Conservation (phyloP, 2,329 filamentous ascomycete genomes). For the Daldinia sp. region DNA sequence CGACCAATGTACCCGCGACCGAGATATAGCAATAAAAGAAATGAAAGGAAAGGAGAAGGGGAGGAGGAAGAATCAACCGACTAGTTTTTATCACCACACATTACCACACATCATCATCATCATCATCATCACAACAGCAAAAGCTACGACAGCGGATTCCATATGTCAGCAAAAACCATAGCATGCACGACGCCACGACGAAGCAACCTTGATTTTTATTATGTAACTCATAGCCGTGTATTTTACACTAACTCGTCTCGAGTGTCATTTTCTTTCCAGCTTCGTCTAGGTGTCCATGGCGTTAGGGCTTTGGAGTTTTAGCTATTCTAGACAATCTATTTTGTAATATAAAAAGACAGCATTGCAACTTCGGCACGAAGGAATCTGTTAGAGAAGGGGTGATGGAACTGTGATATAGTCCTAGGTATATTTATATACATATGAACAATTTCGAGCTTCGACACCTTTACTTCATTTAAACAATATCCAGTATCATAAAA, state of each 20-base stretch:
- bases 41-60: conserved; percentile 8
- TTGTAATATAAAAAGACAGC: conserved; percentile 39
- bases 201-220: conserved; percentile 34
- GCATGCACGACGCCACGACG: conserved; percentile 40
- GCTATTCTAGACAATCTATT: conserved; percentile 33
- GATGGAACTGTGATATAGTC: too few species aligned
- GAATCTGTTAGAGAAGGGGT: not conserved
- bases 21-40: conserved; percentile 36
- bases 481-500: too few species aligned
- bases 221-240: conserved; percentile 42
- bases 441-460: too few species aligned
- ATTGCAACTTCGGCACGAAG: conserved; percentile 17
- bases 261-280: conserved; percentile 14
- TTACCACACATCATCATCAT: conserved; percentile 5
- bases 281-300: conserved; percentile 25
- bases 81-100: conserved; percentile 10
- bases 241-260: conserved; percentile 22
- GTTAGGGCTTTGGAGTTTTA: conserved; percentile 13
- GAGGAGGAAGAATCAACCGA: conserved; percentile 5
- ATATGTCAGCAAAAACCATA: conserved; percentile 32
- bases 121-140: conserved; percentile 14
- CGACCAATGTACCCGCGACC: conserved; percentile 34
- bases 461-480: too few species aligned
- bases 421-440: too few species aligned
- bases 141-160: conserved; percentile 32